These are phyloP conservation scores for Suillus hirtellus DNA, from an alignment of 768 basidiomycete genomes.

Conservation along the genomic window DNA sequence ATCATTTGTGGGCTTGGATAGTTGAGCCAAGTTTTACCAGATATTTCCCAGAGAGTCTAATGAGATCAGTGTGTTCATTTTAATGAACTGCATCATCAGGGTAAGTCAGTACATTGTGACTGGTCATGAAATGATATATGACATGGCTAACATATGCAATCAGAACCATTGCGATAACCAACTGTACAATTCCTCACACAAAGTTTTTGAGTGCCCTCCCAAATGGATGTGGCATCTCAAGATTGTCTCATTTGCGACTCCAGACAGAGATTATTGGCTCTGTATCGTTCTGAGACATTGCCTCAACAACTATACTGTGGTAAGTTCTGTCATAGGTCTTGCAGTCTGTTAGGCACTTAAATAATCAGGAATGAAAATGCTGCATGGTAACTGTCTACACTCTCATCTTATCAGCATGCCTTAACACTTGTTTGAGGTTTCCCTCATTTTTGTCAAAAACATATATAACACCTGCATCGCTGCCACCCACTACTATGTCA, in stretches of 20 bases:
- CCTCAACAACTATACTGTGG: background rate
- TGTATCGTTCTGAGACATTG: background rate
- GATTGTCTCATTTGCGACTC: background rate
- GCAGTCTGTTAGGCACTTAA: no score
- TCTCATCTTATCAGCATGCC: background rate
- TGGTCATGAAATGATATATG: background rate
- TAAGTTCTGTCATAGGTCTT: background rate
- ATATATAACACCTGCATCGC: background rate
- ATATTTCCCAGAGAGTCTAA: no score
- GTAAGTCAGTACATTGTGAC: background rate
- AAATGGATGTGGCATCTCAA: background rate
- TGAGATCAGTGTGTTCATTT: no score
- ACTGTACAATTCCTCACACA: background rate
- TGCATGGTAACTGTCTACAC: background rate
- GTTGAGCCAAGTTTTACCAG: no score
- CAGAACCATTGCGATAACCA: background rate
- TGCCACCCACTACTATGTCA: background rate
- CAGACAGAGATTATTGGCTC: background rate
- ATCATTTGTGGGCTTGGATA: no score
- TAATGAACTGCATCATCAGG: no score
- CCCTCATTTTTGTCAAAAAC: background rate
- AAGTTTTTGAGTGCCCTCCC: background rate
- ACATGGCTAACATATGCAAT: background rate
- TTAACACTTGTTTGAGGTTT: background rate
- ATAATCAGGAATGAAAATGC: no score